Percentiles rank a stretch among this genome's conserved stretches.
Evolutionary conservation across 495 filamentous ascomycete genomes (phyloP).

Genomic region (Penicillium daleae): DNA sequence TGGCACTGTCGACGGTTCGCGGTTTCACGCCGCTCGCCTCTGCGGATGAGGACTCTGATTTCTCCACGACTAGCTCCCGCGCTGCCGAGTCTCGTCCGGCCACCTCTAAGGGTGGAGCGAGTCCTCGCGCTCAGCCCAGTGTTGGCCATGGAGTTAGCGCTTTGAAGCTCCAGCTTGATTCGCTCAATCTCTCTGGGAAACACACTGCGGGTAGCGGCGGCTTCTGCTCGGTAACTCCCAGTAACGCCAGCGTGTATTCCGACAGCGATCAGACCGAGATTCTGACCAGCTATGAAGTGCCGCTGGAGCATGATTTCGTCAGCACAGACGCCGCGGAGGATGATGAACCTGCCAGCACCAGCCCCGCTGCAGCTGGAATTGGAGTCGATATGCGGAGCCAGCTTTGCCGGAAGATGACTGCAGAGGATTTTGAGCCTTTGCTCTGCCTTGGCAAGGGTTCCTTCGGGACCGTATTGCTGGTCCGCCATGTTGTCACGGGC

Average conservation of each 20-base stretch:
- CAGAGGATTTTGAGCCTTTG: conserved; percentile 87
- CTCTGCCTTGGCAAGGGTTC: conserved; percentile 96
- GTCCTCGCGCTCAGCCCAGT: conserved; percentile 62
- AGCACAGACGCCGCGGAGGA: conserved; percentile 64
- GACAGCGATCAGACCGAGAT: conserved; percentile 59
- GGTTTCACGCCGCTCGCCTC: conserved; percentile 89
- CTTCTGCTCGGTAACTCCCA: conserved; percentile 49
- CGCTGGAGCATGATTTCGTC: conserved; percentile 84
- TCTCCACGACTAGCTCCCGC: conserved; percentile 57
- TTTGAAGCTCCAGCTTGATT: conserved; percentile 76
- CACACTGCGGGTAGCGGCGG: conserved; percentile 31
- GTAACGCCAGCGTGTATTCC: conserved; percentile 60
- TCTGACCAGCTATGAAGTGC: conserved; percentile 84
- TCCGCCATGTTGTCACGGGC: conserved; percentile 84
- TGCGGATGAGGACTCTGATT: conserved; percentile 84
- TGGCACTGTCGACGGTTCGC: conserved; percentile 72
- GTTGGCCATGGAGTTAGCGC: conserved; percentile 74
- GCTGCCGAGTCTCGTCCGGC: conserved; percentile 38
- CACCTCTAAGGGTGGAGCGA: conserved; percentile 35
- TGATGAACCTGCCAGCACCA: conserved; percentile 34
- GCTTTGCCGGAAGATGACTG: conserved; percentile 79
- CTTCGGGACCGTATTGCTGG: conserved; percentile 89
- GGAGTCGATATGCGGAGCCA: conserved; percentile 42
- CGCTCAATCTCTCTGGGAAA: conserved; percentile 58
- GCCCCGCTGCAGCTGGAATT: conserved; percentile 11